Conservation (phyloP, 2,329 filamentous ascomycete genomes). For the Ascocoryne sarcoides region DNA sequence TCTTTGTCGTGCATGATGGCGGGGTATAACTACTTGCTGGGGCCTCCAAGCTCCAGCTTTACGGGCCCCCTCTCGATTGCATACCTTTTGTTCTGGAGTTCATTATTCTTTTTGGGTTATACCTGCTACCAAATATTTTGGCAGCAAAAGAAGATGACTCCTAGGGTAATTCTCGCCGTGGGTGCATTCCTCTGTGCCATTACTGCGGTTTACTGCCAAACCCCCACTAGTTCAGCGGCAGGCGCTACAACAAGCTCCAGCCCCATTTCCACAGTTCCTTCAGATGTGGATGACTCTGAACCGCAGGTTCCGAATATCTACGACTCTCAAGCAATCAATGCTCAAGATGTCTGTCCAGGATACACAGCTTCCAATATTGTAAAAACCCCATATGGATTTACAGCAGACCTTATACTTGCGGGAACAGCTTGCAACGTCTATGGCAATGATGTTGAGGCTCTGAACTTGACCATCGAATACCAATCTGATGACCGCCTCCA, state of each 20-base stretch:
- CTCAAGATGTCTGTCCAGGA: slow-evolving; percentile 49
- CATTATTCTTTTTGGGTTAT: slow-evolving; percentile 6
- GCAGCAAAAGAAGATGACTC: slow-evolving; percentile 11
- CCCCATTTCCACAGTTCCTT: slow-evolving; percentile 37
- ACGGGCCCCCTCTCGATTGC: background rate
- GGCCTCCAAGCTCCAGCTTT: slow-evolving; percentile 60
- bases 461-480: slow-evolving; percentile 61
- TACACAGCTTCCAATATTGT: slow-evolving; percentile 56
- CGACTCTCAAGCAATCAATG: slow-evolving; percentile 52
- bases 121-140: slow-evolving; percentile 7
- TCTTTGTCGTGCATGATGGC: too few species aligned
- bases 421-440: slow-evolving; percentile 69
- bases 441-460: slow-evolving; percentile 60
- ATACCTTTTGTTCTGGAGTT: slow-evolving; percentile 9
- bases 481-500: slow-evolving; percentile 58
- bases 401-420: slow-evolving; percentile 60
- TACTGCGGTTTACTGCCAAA: slow-evolving; percentile 11
- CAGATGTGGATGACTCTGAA: slow-evolving; percentile 36
- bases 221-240: slow-evolving; percentile 8
- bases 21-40: too few species aligned
- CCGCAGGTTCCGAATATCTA: slow-evolving; percentile 52
- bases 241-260: slow-evolving; percentile 16
- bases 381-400: slow-evolving; percentile 46
- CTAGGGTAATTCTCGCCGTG: slow-evolving; percentile 8
- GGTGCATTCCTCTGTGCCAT: slow-evolving; percentile 8